Percentiles rank a stretch among this genome's conserved stretches.
Conservation (phyloP, 768 basidiomycete species). For the Boletellus ananas region DNA sequence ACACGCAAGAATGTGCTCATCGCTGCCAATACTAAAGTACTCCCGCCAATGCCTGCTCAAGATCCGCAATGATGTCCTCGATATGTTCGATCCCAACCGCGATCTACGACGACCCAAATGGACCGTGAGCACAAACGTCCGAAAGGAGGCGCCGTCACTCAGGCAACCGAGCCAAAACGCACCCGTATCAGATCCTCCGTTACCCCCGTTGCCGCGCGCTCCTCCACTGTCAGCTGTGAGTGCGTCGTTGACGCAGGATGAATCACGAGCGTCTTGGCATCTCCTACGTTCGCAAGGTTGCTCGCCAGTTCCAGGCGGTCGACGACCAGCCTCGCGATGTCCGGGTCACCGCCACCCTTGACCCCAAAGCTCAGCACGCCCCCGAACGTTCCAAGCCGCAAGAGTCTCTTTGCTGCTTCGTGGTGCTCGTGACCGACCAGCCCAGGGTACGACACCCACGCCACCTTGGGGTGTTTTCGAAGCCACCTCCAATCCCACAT, state of each 20-base stretch:
- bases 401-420: constrained; percentile 6
- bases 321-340: constrained; percentile 55
- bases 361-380: constrained; percentile 17
- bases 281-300: constrained; percentile 70
- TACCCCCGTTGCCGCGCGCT: constrained; percentile 64
- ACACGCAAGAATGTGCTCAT: no score
- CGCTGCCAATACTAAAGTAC: no score
- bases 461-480: constrained; percentile 6
- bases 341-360: constrained; percentile 21
- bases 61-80: constrained; percentile 15
- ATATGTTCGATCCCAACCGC: constrained; percentile 18
- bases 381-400: constrained; percentile 7
- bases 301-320: constrained; percentile 72
- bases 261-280: constrained; percentile 65
- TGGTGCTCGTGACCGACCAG: constrained; percentile 10
- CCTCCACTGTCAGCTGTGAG: constrained; percentile 57
- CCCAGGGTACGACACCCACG: constrained; percentile 18
- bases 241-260: constrained; percentile 80
- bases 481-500: constrained; percentile 10
- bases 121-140: neutral
- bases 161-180: neutral
- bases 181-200: constrained; percentile 75
- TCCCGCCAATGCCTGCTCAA: constrained; percentile 8
- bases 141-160: no score
- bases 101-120: neutral